Percentiles rank a stretch among this genome's conserved stretches.
These are phyloP conservation scores for Xylaria sp. DNA, from an alignment of 2,329 filamentous ascomycete species.

Conservation along the genomic window DNA sequence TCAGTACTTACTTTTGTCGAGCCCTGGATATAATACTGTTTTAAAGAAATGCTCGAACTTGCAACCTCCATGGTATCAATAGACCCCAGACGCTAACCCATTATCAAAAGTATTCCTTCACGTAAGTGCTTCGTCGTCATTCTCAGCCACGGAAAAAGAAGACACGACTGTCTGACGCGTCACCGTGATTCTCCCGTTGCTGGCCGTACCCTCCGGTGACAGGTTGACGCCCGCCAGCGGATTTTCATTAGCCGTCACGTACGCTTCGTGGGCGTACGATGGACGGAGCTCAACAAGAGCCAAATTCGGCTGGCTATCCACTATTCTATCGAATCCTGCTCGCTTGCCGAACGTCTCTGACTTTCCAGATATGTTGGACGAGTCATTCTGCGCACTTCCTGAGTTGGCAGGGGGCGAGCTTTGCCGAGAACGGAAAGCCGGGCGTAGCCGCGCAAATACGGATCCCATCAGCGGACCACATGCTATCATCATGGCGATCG, in stretches of 20 bases:
- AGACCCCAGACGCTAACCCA: too few relatives aligned
- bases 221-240: not conserved
- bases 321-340: not conserved
- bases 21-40: too few relatives aligned
- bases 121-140: not conserved
- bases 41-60: too few relatives aligned
- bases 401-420: not conserved
- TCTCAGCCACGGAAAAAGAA: not conserved
- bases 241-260: not conserved
- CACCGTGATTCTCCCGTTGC: not conserved
- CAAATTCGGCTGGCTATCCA: not conserved
- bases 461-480: not conserved
- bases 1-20: too few relatives aligned
- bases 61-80: too few relatives aligned
- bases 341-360: not conserved
- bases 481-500: not conserved
- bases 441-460: not conserved
- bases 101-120: too few relatives aligned
- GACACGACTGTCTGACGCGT: not conserved
- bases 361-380: not conserved
- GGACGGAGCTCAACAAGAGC: not conserved
- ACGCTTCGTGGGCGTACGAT: not conserved
- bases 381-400: not conserved
- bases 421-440: not conserved
- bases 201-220: not conserved